Conservation (phyloP, 2,329 filamentous ascomycete species). For the Sporothrix dimorphospora region DNA sequence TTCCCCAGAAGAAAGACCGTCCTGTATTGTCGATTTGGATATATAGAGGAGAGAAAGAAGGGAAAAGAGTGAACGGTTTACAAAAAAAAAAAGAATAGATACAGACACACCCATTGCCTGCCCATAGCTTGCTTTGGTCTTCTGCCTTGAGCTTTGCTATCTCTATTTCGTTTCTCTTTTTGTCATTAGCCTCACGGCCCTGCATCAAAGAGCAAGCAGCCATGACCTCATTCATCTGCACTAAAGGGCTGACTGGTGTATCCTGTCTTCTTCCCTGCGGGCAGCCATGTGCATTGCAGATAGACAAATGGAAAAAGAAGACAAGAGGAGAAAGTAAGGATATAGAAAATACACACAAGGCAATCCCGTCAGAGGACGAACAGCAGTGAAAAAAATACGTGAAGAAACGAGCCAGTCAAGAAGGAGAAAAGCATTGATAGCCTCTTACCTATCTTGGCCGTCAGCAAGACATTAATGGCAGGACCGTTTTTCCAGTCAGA, state of each 20-base stretch:
- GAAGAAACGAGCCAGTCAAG: background rate
- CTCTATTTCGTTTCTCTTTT: background rate
- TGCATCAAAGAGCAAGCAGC: background rate
- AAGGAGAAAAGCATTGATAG: background rate
- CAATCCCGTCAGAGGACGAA: no score
- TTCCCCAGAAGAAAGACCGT: background rate
- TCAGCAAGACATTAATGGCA: background rate
- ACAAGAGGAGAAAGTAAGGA: no score
- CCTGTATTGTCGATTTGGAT: background rate
- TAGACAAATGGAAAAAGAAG: no score
- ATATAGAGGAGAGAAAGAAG: background rate
- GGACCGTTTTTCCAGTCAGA: background rate
- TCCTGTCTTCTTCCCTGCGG: background rate
- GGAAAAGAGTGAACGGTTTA: background rate
- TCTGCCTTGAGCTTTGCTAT: background rate
- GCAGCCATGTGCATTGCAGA: background rate
- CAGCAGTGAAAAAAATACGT: background rate
- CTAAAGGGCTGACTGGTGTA: slow-evolving; percentile 6
- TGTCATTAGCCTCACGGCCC: background rate
- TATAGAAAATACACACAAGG: no score
- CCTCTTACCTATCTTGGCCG: background rate
- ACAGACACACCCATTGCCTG: background rate
- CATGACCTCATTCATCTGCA: slow-evolving; percentile 13
- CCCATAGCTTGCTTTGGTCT: no score
- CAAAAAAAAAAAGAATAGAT: background rate